phyloP scores from a whole-genome alignment of 805 yeast genomes.

The Wickerhamiella shivajii region DNA sequence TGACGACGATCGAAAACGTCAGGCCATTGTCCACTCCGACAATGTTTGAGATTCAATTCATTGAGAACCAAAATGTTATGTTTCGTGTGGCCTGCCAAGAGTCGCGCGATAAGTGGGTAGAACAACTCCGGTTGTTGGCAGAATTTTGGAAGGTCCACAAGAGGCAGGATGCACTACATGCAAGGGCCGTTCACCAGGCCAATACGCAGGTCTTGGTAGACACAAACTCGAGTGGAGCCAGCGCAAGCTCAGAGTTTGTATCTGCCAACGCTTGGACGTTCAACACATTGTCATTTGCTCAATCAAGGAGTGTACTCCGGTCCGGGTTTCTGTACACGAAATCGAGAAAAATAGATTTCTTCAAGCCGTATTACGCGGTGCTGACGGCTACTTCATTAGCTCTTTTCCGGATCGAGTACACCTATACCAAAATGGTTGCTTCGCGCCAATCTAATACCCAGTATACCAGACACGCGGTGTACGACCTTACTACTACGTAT shows the following conservation, averaged over 20 bases:
- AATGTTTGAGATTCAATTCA: conserved; percentile 20
- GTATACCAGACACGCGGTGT: conserved; percentile 39
- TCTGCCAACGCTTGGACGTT: conserved; percentile 1
- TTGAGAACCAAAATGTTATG: conserved; percentile 6
- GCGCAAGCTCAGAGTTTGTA: conserved; percentile 3
- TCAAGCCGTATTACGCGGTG: conserved; percentile 44
- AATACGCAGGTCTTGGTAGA: background rate
- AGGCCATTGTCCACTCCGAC: conserved; percentile 18
- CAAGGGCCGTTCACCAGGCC: background rate
- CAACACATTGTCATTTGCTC: background rate
- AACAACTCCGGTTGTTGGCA: conserved; percentile 29
- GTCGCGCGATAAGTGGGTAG: conserved; percentile 53
- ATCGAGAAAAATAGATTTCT: conserved; percentile 51
- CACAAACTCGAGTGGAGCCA: background rate
- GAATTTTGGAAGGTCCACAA: conserved; percentile 46
- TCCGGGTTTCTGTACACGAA: conserved; percentile 61
- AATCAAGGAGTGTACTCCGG: conserved; percentile 31
- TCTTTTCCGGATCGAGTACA: conserved; percentile 36
- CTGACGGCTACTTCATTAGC: conserved; percentile 57
- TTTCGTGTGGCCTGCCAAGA: conserved; percentile 6
- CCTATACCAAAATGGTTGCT: conserved; percentile 25
- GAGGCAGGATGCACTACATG: conserved; percentile 26
- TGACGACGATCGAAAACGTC: conserved; percentile 40
- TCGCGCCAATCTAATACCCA: conserved; percentile 27
- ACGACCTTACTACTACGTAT: conserved; percentile 56